Conservation (phyloP, 169 alveolate species). For the Besnoitia besnoiti region DNA sequence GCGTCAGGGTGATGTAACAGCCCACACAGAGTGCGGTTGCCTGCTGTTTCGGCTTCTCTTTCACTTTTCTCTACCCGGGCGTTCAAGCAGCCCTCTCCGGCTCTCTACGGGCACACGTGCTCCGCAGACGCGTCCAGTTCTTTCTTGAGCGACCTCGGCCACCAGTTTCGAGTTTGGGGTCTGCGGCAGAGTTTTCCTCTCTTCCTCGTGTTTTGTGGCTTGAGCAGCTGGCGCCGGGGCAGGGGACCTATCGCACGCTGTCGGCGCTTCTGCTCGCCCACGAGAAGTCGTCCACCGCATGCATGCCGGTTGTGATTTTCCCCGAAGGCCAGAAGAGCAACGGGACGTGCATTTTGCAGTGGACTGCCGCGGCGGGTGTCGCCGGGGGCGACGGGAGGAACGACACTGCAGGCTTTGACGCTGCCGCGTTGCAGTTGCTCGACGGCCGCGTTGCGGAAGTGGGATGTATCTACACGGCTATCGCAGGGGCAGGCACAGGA, state of each 20-base stretch:
- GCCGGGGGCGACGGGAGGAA: not conserved
- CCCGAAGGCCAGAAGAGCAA: conserved; percentile 71
- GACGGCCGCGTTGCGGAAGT: conserved; percentile 58
- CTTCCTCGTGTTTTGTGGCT: not conserved
- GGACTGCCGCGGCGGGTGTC: conserved; percentile 30
- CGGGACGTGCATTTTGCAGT: conserved; percentile 61
- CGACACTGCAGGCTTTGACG: conserved; percentile 1
- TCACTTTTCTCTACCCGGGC: too few species aligned
- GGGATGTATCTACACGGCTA: conserved; percentile 56
- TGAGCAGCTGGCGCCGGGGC: conserved; percentile 64
- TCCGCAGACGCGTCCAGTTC: too few species aligned
- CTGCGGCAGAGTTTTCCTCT: too few species aligned
- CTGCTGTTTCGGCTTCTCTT: too few species aligned
- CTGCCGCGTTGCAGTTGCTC: conserved; percentile 52
- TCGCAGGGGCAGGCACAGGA: not conserved
- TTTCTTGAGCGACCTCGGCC: too few species aligned
- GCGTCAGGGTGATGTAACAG: too few species aligned
- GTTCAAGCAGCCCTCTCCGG: too few species aligned
- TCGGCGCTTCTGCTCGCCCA: conserved; percentile 54
- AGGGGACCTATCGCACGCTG: conserved; percentile 45
- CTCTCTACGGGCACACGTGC: too few species aligned
- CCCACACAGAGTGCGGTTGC: too few species aligned
- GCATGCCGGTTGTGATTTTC: conserved; percentile 53
- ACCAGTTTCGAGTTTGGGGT: too few species aligned
- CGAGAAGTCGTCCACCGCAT: not conserved